Base-by-base conservation (phyloP, 495 filamentous ascomycete genomes). In the Cudoniella acicularis region DNA sequence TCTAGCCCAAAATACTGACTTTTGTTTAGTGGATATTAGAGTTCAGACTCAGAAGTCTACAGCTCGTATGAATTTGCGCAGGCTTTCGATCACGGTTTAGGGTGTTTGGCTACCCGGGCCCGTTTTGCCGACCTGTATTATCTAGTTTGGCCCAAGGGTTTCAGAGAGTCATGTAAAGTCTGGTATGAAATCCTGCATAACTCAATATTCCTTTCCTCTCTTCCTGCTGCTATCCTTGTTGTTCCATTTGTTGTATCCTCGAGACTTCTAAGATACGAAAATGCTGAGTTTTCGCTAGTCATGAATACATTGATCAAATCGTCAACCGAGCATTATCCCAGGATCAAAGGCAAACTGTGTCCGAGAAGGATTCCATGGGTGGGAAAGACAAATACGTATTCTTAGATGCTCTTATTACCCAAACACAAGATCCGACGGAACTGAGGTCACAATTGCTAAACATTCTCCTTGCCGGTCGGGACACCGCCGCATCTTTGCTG, bases 381-480 rank as follows among this genome's bases (percentile, higher is more conserved):
- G 26, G 60, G 30, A 4, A 63, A 72, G 11, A 36, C 13, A 36
- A 13, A 36, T 81, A 84, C 57, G 71, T 82, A 25, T 80, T 83
- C 49, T 69, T 84, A 3, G 67, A 80, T 57, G 78, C 77, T 62
- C 65, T 83, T 23, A 66, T 76, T 42, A 70, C 72, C 65, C 56
- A 69, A 4, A 61, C 65, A 1, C 59, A 73, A 49, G 40, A 71
- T 22, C 66, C 74, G 46, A 17, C 51, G 11, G 43, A 67, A 48
- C 63, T 81, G 16, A 70, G 76, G 0, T 73, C 79, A 54, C 68
- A 83, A 62, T 61, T 81, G n/a, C 65, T 80, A 3, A 76, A 77
- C 53, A 72, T 83, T 47, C 73, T 83, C 23, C 70, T 84, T 18
- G 80, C 79, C 11, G 76, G 76, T 10, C 70, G 77, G 43, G 85